These are phyloP conservation scores for Anthracocystis setariae DNA, from an alignment of 1,284 basidiomycete genomes.

Conservation along the genomic window DNA sequence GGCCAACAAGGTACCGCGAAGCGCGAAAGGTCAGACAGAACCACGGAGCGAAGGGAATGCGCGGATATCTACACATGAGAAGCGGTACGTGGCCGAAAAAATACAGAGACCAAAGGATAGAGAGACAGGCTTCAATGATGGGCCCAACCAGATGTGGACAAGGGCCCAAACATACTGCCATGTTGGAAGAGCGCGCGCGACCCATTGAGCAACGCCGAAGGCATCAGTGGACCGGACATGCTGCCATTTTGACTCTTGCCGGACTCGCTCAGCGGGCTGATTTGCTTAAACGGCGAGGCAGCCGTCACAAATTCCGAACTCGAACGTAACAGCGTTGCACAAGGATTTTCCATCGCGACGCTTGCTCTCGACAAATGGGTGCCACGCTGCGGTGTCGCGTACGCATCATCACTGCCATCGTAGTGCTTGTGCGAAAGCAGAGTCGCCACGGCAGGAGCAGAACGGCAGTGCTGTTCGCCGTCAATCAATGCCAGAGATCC, in stretches of 20 bases:
- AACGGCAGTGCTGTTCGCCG: slow-evolving; percentile 51
- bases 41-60: too few species aligned
- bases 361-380: slow-evolving; percentile 28
- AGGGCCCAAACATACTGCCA: slow-evolving; percentile 36
- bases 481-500: slow-evolving; percentile 27
- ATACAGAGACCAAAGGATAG: not conserved
- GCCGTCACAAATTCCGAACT: slow-evolving; percentile 22
- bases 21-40: too few species aligned
- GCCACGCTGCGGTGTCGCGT: slow-evolving; percentile 8
- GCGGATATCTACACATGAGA: slow-evolving; percentile 11
- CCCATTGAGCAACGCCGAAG: slow-evolving; percentile 41
- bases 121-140: slow-evolving; percentile 4
- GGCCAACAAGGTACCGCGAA: not conserved
- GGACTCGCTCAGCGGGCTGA: slow-evolving; percentile 31
- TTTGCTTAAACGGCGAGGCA: slow-evolving; percentile 22
- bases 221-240: slow-evolving; percentile 45
- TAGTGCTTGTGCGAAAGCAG: slow-evolving; percentile 6
- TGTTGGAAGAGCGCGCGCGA: slow-evolving; percentile 37
- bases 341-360: slow-evolving; percentile 28
- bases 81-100: not conserved
- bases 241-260: slow-evolving; percentile 37
- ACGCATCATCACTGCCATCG: slow-evolving; percentile 1
- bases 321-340: slow-evolving; percentile 26
- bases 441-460: slow-evolving; percentile 45
- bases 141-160: slow-evolving; percentile 35